phyloP scores from a whole-genome alignment of 306 rosid genomes.

The Erythrophleum fordii region DNA sequence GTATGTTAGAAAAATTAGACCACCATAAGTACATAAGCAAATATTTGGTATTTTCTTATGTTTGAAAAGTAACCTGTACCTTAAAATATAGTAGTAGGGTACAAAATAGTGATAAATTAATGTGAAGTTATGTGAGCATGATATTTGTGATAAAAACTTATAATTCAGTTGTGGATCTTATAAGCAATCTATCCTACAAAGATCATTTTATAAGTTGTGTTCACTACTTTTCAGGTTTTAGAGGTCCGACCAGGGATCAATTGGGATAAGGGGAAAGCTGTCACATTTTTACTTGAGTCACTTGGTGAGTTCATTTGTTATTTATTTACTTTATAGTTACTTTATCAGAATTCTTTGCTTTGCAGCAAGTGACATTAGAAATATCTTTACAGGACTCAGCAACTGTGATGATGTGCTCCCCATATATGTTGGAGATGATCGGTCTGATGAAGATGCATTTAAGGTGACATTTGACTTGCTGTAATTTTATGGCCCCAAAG shows the following conservation, averaged over 20 bases:
- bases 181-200: not conserved
- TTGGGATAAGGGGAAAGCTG: constrained; percentile 99
- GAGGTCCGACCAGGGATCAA: constrained; percentile 90
- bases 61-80: not conserved
- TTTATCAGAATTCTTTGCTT: constrained; percentile 26
- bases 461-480: constrained; percentile 54
- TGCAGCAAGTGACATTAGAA: constrained; percentile 42
- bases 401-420: constrained; percentile 89
- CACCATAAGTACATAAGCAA: not conserved
- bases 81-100: not conserved
- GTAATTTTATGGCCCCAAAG: not conserved
- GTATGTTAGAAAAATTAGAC: not conserved
- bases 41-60: not conserved
- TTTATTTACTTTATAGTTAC: not conserved
- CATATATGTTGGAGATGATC: constrained; percentile 91
- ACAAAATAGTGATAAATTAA: not conserved
- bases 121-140: not conserved
- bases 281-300: constrained; percentile 88
- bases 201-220: not conserved
- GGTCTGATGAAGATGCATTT: constrained; percentile 95
- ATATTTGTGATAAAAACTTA: not conserved
- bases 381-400: constrained; percentile 58
- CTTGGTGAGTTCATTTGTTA: constrained; percentile 66
- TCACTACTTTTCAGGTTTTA: constrained; percentile 65
- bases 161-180: not conserved